Base-by-base conservation (phyloP, 164 flowering plant species). In the Tetrastigma voinierianum region DNA sequence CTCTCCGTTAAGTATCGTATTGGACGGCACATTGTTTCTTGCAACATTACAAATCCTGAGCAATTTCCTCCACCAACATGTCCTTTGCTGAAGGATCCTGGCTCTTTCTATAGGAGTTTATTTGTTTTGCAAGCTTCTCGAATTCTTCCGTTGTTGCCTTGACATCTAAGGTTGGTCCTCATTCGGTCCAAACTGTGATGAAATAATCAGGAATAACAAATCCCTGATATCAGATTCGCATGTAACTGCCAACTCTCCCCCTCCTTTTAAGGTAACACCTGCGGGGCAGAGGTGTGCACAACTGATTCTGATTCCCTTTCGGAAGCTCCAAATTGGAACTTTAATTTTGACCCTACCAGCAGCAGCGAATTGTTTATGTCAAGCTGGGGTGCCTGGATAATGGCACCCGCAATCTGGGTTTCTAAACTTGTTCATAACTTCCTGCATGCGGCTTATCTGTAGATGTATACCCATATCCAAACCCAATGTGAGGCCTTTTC, bases 11-110 rank as follows among this genome's bases (percentile, higher is more conserved):
- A 77, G 44, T 95, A 98, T 43, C 99, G 80, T n/a, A n/a, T n/a
- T n/a, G n/a, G n/a, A n/a, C 99, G 94, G 67, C 99, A 92, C 99
- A 95, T 95, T 47, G 99, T 89, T 69, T 95, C 99, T 95, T 15
- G 99, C 99, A 53, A 95, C 99, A 71, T 88, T 80, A 95, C 86
- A 76, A 95, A 95, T 8, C 99, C 99, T 86, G 87, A 19, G 98
- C 99, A 71, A 95, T 86, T 74, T 92, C 90, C 80, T 95, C 98
- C 67, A 95, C 88, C 1, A 90, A 78, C 97, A 95, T 92, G 71
- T 86, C 90, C 74, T 87, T 88, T 10, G 84, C 82, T 15, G 73
- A 73, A 64, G 86, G 80, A 72, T 90, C 94, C 75, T 86, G 97
- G 70, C 78, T 82, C 82, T 79, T 88, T 64, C 95, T 82, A 66